Base-by-base conservation (phyloP, 768 basidiomycete genomes). In the Nidularia pulvinata region DNA sequence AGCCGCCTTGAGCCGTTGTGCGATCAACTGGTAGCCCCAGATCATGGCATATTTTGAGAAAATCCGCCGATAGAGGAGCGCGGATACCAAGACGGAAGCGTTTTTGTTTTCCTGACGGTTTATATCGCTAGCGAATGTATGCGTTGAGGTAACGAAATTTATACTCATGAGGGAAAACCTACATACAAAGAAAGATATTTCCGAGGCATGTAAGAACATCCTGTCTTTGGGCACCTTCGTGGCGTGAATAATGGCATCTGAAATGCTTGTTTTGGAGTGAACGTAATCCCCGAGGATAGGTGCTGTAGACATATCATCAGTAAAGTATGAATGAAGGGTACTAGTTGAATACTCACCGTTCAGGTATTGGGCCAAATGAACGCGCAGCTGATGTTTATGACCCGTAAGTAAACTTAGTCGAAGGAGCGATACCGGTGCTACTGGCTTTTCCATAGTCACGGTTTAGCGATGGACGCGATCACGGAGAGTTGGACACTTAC, bases 331-430 rank as follows among this genome's bases (percentile, higher is more conserved):
- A n/a, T n/a, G n/a, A n/a, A n/a, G 49, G 47, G 50, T 34, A 19
- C 43, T 36, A 14, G 16, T 5, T 54, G 32, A 19, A 43, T 37
- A 37, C 71, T 10, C 53, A 83, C 86, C 68, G 48, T 75, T 71
- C 50, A 88, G 63, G 52, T 69, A 69, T 47, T 78, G 71, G 1
- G 86, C 78, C 33, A 84, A 63, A 55, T 89, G 88, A 11, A 87
- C 71, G n/a, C 88, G 79, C 33, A 89, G 77, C 59, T 89, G 88
- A 53, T 89, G 88, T 63, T 89, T 89, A 51, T 81, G 65, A 3
- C 86, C 88, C 13, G 88, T 88, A 48, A 79, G 67, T 16, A 86
- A 73, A 9, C 70, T 74, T 13, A 89, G 71, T 37, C 74, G 75
- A 39, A 89, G 65, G 48, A 90, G 73, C 1, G 85, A 81, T 32